Evolutionary conservation across 2,329 filamentous ascomycete species (phyloP).

Genomic region (Fusarium sp.): DNA sequence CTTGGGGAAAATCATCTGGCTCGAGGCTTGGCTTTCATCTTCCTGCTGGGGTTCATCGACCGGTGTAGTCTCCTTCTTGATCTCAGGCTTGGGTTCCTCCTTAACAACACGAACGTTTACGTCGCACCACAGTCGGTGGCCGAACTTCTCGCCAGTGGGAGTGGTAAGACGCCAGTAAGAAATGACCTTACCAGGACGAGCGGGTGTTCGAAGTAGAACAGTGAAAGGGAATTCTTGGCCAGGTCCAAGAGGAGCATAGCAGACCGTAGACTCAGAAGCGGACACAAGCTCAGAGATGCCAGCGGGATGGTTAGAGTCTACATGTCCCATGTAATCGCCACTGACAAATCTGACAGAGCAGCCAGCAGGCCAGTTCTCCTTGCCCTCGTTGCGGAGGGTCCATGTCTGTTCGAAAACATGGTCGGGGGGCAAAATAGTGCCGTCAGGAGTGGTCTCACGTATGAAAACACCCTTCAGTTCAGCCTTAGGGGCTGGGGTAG

Average conservation of each 20-base stretch:
- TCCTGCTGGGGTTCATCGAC: constrained; percentile 48
- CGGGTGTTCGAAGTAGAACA: constrained; percentile 84
- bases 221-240: constrained; percentile 85
- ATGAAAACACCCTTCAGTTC: constrained; percentile 72
- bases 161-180: constrained; percentile 97
- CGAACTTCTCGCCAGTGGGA: constrained; percentile 83
- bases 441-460: constrained; percentile 82
- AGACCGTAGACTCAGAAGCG: constrained; percentile 85
- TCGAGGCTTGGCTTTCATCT: constrained; percentile 48
- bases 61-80: constrained; percentile 39
- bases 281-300: constrained; percentile 80
- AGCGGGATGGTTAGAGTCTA: constrained; percentile 83
- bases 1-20: constrained; percentile 95
- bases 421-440: constrained; percentile 76
- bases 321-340: constrained; percentile 95
- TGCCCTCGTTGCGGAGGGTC: constrained; percentile 88
- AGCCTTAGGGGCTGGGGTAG: constrained; percentile 43
- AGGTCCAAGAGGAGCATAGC: constrained; percentile 74
- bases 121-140: constrained; percentile 95
- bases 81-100: constrained; percentile 46
- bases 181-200: constrained; percentile 80
- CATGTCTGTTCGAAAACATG: constrained; percentile 89
- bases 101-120: constrained; percentile 72
- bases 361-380: constrained; percentile 83
- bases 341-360: constrained; percentile 92